phyloP scores from a whole-genome alignment of 2,329 filamentous ascomycete genomes.

The Pseudogymnoascus sp. region DNA sequence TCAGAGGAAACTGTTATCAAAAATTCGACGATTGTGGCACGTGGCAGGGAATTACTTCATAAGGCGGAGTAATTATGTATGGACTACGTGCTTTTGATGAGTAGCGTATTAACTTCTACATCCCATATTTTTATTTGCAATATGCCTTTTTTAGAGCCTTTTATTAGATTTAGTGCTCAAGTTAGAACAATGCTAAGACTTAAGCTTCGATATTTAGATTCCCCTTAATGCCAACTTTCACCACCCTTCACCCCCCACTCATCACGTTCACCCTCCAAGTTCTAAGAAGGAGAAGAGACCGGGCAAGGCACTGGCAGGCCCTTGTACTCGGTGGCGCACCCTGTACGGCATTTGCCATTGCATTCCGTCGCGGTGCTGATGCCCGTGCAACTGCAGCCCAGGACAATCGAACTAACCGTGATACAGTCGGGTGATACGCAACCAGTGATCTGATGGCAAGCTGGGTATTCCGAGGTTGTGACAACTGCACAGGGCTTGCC shows the following conservation, averaged over 20 bases:
- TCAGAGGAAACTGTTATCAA: slow-evolving; percentile 17
- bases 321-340: not conserved
- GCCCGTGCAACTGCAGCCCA: not conserved
- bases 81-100: not conserved
- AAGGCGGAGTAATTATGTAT: not conserved
- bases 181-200: not conserved
- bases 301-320: not conserved
- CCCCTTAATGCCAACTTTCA: not conserved
- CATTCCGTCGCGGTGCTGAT: slow-evolving; percentile 1
- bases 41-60: slow-evolving; percentile 20
- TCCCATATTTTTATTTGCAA: not conserved
- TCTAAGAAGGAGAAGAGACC: not conserved
- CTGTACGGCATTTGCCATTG: not conserved
- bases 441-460: not conserved
- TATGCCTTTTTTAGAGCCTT: not conserved
- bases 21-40: slow-evolving; percentile 19
- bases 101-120: not conserved
- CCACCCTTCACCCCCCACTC: not conserved
- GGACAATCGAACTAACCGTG: not conserved
- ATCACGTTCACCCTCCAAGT: not conserved
- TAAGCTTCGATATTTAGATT: not conserved
- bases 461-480: not conserved
- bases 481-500: not conserved
- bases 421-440: not conserved
- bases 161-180: not conserved